These are phyloP conservation scores for Meripilus lineatus DNA, from an alignment of 1,284 basidiomycete species.

Conservation along the genomic window DNA sequence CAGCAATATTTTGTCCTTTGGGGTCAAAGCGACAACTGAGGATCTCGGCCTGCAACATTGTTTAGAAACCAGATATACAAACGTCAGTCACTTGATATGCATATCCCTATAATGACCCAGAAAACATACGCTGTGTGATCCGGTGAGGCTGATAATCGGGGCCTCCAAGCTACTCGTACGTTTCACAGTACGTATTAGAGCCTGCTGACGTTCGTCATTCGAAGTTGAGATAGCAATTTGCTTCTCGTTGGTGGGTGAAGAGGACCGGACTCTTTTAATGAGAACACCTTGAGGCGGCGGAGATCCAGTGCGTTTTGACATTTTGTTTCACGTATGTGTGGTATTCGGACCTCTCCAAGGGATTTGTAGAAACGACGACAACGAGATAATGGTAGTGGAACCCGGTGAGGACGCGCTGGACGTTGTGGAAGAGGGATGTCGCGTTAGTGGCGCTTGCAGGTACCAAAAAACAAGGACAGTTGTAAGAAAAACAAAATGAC, in stretches of 20 bases:
- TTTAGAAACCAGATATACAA: slow-evolving; percentile 4
- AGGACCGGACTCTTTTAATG: slow-evolving; percentile 60
- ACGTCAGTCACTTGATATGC: background rate
- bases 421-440: too few species aligned
- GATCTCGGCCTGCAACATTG: slow-evolving; percentile 57
- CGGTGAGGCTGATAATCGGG: slow-evolving; percentile 74
- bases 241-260: slow-evolving; percentile 51
- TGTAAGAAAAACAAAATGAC: too few species aligned
- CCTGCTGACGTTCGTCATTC: slow-evolving; percentile 66
- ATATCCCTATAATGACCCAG: background rate
- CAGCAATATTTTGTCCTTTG: slow-evolving; percentile 77
- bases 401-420: too few species aligned
- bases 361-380: too few species aligned
- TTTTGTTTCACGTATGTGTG: slow-evolving; percentile 26
- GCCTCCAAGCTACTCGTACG: slow-evolving; percentile 76
- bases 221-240: slow-evolving; percentile 74
- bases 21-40: slow-evolving; percentile 78
- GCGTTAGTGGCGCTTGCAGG: too few species aligned
- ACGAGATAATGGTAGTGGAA: too few species aligned
- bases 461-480: too few species aligned
- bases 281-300: slow-evolving; percentile 50
- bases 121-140: slow-evolving; percentile 61
- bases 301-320: slow-evolving; percentile 66
- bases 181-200: slow-evolving; percentile 71
- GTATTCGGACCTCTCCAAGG: too few species aligned